phyloP scores from a whole-genome alignment of 2,329 filamentous ascomycete species.

The Cladosporium velox region DNA sequence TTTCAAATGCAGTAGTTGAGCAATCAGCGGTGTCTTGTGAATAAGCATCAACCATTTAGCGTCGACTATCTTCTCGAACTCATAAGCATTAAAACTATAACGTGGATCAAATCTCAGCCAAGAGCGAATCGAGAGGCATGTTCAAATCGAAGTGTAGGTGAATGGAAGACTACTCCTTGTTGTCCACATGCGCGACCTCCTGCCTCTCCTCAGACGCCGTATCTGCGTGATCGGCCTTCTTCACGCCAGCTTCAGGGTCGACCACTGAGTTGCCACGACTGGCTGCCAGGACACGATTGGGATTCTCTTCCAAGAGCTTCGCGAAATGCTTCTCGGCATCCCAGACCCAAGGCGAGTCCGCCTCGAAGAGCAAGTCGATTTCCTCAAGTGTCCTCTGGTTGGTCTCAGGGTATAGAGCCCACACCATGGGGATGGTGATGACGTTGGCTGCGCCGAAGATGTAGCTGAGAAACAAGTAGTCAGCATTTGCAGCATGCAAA shows the following conservation, averaged over 20 bases:
- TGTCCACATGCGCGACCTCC: constrained; percentile 19
- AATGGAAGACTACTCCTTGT: not conserved
- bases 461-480: constrained; percentile 43
- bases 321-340: constrained; percentile 67
- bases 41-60: not conserved
- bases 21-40: not conserved
- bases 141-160: not conserved
- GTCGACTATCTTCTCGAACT: not conserved
- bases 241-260: constrained; percentile 29
- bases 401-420: constrained; percentile 73
- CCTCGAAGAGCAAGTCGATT: constrained; percentile 72
- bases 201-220: constrained; percentile 22
- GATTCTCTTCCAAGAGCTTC: constrained; percentile 62
- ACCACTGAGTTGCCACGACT: constrained; percentile 33
- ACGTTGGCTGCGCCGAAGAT: constrained; percentile 71
- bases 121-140: not conserved
- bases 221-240: constrained; percentile 4
- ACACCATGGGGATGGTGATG: constrained; percentile 68
- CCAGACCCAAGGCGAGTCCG: constrained; percentile 68
- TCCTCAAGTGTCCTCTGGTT: constrained; percentile 72
- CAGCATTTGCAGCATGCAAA: not conserved
- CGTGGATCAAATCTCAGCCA: not conserved
- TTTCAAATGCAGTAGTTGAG: not conserved
- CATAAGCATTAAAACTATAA: not conserved
- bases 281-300: constrained; percentile 38